Base-by-base conservation (phyloP, 768 basidiomycete species). In the Trametes cubensis region DNA sequence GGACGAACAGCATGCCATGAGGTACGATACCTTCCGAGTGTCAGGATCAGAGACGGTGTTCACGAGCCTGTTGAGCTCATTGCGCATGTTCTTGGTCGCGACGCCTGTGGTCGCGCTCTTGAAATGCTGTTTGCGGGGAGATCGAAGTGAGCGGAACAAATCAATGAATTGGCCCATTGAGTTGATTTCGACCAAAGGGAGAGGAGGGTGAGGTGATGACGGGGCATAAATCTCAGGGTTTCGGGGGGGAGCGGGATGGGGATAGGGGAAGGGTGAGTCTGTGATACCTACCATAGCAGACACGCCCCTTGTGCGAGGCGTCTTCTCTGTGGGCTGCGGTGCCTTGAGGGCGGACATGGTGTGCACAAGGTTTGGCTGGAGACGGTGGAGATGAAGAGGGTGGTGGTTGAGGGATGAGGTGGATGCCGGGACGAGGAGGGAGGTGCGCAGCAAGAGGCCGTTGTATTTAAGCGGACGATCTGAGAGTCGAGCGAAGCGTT, bases 51-150 rank as follows among this genome's bases (percentile, higher is more conserved):
- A 80, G 72, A 96, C 91, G 63, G 88, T 89, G 73, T 83, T 80
- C 71, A 98, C 94, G 83, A 99, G 91, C 72, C 86, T 86, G 76
- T 90, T 90, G 78, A 99, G 89, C 81, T 98, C 97, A 74, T 98
- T 97, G 81, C 94, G 88, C 96, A 98, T 98, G 58, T 94, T 82
- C 81, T 97, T 98, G 86, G 84, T 81, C 17, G 80, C 80, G 60
- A 84, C 80, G 61, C 81, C 81, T 13, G 81, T 83, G 6, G 78
- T 69, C 40, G 73, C 67, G 46, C 73, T 75, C 62, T 76, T 75
- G 50, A 78, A 66, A 62, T 78, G 68, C 66, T 69, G 56, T 63
- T 66, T 62, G 52, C 80, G 86, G 77, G 60, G 75, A 78, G 42
- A 25, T 51, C 41, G 50, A 20, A 60, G 50, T 52, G 58, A 52